Evolutionary conservation across 768 basidiomycete genomes (phyloP), one percentile per base, ranked within the genome.

Genomic region (Dentipellis sp.): DNA sequence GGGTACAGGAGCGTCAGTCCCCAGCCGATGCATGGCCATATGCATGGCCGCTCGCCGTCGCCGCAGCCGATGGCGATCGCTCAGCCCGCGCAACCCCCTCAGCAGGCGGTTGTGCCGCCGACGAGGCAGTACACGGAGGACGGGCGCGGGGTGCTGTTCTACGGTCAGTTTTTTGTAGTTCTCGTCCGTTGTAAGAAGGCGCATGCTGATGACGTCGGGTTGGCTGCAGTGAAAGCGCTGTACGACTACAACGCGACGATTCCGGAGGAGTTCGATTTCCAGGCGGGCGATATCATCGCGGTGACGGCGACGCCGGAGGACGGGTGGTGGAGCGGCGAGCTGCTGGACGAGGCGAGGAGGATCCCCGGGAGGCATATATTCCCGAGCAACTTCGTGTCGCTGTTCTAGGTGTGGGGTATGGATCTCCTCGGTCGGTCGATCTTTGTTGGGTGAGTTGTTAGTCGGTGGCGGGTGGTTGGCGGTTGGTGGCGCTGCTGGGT

Each of bases 251-350:
- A 71, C 0, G 91, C 90, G 14, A 84, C 86, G 10, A 90, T 88
- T 59, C 85, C 89, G 1, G 92, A 94, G 66, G 95, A 97, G 72
- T 97, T 98, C 68, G 89, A 94, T 68, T 97, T 98, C 82, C 91
- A 94, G 66, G 76, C 84, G 19, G 91, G 89, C 2, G 95, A 98
- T 70, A 90, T 97, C 61, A 97, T 98, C 61, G 94, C 94, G 7
- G 94, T 98, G 10, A 94, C 91, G 0, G 79, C 84, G 19, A 95
- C 93, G 6, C 93, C 93, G 4, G 93, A 94, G 63, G 94, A 97
- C 64, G 95, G 95, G 1, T 97, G 95, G 95, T 98, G 94, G 95
- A 88, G 84, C 55, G 95, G 95, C 21, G 86, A 88, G 63, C 69
- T 92, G 57, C 71, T 91, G n/a, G 87, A 90, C 59, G 88, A 91